Evolutionary conservation across 768 basidiomycete genomes (phyloP).

Genomic region (Mycena vulgaris): DNA sequence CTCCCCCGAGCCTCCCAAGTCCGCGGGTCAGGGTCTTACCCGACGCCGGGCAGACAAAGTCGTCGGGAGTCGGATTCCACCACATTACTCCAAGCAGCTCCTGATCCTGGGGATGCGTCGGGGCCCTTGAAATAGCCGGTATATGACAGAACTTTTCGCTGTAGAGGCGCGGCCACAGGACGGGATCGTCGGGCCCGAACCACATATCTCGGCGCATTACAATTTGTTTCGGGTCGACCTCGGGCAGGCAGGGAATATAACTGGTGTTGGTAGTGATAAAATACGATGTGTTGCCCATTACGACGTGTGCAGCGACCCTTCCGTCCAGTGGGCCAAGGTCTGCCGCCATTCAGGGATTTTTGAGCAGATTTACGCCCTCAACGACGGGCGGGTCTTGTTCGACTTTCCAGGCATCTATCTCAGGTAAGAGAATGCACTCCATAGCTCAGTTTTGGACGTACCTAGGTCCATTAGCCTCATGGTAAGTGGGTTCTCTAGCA

Average conservation of each 20-base stretch:
- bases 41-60: constrained; percentile 20
- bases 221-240: constrained; percentile 9
- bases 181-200: constrained; percentile 14
- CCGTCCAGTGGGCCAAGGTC: neutral
- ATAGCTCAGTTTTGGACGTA: neutral
- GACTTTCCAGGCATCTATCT: constrained; percentile 12
- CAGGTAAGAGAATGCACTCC: neutral
- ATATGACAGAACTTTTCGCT: neutral
- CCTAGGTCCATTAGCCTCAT: constrained; percentile 6
- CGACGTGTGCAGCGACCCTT: neutral
- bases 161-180: constrained; percentile 10
- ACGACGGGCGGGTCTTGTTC: neutral
- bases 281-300: neutral
- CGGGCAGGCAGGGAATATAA: constrained; percentile 17
- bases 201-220: constrained; percentile 3
- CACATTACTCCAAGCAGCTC: constrained; percentile 1
- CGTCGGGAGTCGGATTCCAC: constrained; percentile 10
- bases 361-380: neutral
- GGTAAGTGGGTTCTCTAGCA: neutral
- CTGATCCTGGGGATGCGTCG: neutral
- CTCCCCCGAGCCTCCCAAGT: neutral
- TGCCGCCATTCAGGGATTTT: no score
- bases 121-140: neutral
- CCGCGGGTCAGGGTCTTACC: constrained; percentile 15
- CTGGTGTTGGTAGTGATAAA: constrained; percentile 12